phyloP scores from a whole-genome alignment of 257 asterid genomes.

The Forsythia suspensa region DNA sequence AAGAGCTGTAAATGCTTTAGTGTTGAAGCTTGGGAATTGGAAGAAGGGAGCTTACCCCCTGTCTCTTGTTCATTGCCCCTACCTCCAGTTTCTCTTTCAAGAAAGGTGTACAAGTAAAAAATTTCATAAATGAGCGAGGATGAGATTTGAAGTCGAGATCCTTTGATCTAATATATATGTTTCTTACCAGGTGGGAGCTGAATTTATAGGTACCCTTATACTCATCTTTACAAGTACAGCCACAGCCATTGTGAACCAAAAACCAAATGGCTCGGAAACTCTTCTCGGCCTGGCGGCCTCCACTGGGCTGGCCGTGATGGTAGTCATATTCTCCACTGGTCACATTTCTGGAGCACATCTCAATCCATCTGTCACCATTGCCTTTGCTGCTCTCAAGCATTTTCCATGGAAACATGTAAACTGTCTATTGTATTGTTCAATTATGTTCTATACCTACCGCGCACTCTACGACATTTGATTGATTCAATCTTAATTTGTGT shows the following conservation, averaged over 20 bases:
- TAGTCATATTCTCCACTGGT: slow-evolving; percentile 81
- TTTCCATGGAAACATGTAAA: slow-evolving; percentile 84
- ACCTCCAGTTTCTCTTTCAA: slow-evolving; percentile 70
- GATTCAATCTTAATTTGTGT: neutral
- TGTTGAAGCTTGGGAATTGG: slow-evolving; percentile 54
- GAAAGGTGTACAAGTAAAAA: slow-evolving; percentile 45
- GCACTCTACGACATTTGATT: no score
- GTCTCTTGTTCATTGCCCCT: slow-evolving; percentile 62
- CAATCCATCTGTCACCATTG: slow-evolving; percentile 79
- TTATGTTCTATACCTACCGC: no score
- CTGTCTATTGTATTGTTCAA: no score
- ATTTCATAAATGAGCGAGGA: no score
- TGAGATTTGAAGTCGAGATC: neutral
- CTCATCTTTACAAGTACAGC: slow-evolving; percentile 73
- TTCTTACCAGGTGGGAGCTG: slow-evolving; percentile 75
- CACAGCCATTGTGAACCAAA: slow-evolving; percentile 74
- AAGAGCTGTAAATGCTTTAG: slow-evolving; percentile 63
- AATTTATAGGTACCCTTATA: slow-evolving; percentile 75
- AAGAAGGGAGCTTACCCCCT: slow-evolving; percentile 67
- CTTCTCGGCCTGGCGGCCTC: slow-evolving; percentile 73
- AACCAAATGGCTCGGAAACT: slow-evolving; percentile 66
- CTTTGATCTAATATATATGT: neutral
- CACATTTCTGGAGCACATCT: slow-evolving; percentile 98
- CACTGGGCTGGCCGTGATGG: slow-evolving; percentile 82
- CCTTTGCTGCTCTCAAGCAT: slow-evolving; percentile 84